A percentile compares a stretch with the other conserved stretches of the same genome.
These are phyloP conservation scores for Epicoccum nigrum DNA, from an alignment of 2,329 filamentous ascomycete genomes.

Conservation along the genomic window DNA sequence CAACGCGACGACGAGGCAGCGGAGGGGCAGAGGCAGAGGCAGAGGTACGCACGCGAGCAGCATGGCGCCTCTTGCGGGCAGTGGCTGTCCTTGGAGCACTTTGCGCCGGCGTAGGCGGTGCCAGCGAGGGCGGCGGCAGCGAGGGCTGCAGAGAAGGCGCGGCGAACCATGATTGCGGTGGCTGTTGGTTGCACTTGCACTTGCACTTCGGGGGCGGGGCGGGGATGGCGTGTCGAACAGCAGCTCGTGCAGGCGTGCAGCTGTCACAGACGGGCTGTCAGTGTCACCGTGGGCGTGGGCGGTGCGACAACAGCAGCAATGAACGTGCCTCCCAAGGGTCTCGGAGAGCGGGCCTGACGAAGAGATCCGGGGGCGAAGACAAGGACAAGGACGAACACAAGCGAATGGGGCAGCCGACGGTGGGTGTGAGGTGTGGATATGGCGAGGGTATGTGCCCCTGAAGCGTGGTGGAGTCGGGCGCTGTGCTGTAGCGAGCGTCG, in stretches of 20 bases:
- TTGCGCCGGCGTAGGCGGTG: slow-evolving; percentile 40
- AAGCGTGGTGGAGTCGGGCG: slow-evolving; percentile 9
- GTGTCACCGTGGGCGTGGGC: background rate
- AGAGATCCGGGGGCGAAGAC: slow-evolving; percentile 4
- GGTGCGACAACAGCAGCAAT: background rate
- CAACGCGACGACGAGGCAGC: slow-evolving; percentile 8
- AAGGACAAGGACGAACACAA: too few relatives aligned
- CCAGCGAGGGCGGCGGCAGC: slow-evolving; percentile 35
- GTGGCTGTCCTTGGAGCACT: slow-evolving; percentile 56
- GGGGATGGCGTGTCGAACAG: slow-evolving; percentile 38
- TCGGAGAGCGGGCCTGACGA: background rate
- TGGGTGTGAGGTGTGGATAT: slow-evolving; percentile 1
- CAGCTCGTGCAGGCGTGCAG: slow-evolving; percentile 22
- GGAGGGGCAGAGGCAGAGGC: background rate
- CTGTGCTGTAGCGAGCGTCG: slow-evolving; percentile 13
- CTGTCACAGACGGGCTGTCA: slow-evolving; percentile 28
- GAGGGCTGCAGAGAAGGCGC: slow-evolving; percentile 35
- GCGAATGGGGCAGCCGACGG: slow-evolving; percentile 3
- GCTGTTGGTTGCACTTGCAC: too few relatives aligned
- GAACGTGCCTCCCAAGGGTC: slow-evolving; percentile 4
- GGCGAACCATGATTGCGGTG: slow-evolving; percentile 38
- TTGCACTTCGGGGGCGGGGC: too few relatives aligned
- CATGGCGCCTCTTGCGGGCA: slow-evolving; percentile 68
- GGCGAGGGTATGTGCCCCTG: slow-evolving; percentile 10
- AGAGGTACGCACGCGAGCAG: slow-evolving; percentile 46